A percentile compares a stretch with the other conserved stretches of the same genome.
phyloP scores from a whole-genome alignment of 805 yeast genomes.

The Teunomyces pallodes region DNA sequence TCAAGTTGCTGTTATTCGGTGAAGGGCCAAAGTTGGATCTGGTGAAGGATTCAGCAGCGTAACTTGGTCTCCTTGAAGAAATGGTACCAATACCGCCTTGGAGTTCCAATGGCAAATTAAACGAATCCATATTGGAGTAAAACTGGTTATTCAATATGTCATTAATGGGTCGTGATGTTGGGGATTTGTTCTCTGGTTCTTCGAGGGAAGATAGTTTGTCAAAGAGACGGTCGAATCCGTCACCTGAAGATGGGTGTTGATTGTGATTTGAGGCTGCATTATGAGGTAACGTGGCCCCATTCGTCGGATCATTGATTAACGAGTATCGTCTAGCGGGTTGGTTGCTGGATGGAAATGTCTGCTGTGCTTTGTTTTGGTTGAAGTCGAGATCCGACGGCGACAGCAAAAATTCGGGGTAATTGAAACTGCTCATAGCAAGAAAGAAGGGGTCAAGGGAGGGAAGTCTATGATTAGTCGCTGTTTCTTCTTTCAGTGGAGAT shows the following conservation, averaged over 20 bases:
- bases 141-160: slow-evolving; percentile 6
- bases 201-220: slow-evolving; percentile 22
- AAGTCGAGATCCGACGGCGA: slow-evolving; percentile 6
- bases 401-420: slow-evolving; percentile 35
- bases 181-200: slow-evolving; percentile 9
- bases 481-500: neutral
- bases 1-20: slow-evolving; percentile 5
- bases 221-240: slow-evolving; percentile 22
- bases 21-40: slow-evolving; percentile 21
- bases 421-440: slow-evolving; percentile 19
- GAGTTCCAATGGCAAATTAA: slow-evolving; percentile 54
- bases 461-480: neutral
- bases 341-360: too few species aligned
- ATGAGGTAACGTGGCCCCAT: slow-evolving; percentile 2
- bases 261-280: neutral
- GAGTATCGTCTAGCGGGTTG: neutral
- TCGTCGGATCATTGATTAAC: neutral
- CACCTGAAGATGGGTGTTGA: slow-evolving; percentile 2
- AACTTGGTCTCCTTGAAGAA: slow-evolving; percentile 69
- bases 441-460: slow-evolving; percentile 9
- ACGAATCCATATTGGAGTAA: slow-evolving; percentile 26
- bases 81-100: slow-evolving; percentile 65
- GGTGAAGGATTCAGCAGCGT: slow-evolving; percentile 64
- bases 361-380: neutral
- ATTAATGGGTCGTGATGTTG: slow-evolving; percentile 8